Evolutionary conservation across 352 stramenopile species (phyloP), one percentile per base, ranked within the genome.

Genomic region (Achlya hypogyna): DNA sequence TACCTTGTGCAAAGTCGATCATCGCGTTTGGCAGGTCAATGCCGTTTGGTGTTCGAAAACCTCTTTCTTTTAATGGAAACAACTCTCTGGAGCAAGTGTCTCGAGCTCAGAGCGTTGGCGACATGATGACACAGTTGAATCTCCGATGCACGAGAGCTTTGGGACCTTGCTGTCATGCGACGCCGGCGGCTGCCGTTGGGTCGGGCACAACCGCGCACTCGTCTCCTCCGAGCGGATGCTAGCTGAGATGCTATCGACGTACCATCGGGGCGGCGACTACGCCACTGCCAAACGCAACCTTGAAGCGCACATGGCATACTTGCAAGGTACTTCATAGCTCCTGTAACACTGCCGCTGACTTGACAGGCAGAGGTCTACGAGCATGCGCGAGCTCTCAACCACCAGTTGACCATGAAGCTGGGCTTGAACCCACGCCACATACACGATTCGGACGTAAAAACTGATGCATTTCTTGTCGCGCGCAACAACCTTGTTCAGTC

Each of bases 401-500:
- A 87, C 32, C 29, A 53, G 14, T 89, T 93, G 32, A 68, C 78
- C 43, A 89, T 88, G 73, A 60, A 70, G 4, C 78, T 87, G 73
- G 84, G 84, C 45, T 78, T 93, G 56, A 89, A 82, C 65, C 45
- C 75, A 23, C 75, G 81, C 14, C 82, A 91, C 66, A 74, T 91
- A 59, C 83, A 84, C 53, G 63, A 83, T 27, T 60, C 74, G 42
- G 63, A 73, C 8, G 70, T 74, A 8, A 51, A 35, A 32, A 29
- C n/a, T 23, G 25, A 64, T 9, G 29, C 56, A 28, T 29, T 64
- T 27, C n/a, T 35, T 51, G 29, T 32, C 8, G 56, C 29, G 20
- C 27, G 22, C 9, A 25, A 20, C 5, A 64, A 64, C 23, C 25
- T 56, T 16, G 53, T 64, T 12, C 38, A 32, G 29, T 25, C 25